Evolutionary conservation across 2,329 filamentous ascomycete genomes (phyloP).

Genomic region (Aspergillus sclerotialis): DNA sequence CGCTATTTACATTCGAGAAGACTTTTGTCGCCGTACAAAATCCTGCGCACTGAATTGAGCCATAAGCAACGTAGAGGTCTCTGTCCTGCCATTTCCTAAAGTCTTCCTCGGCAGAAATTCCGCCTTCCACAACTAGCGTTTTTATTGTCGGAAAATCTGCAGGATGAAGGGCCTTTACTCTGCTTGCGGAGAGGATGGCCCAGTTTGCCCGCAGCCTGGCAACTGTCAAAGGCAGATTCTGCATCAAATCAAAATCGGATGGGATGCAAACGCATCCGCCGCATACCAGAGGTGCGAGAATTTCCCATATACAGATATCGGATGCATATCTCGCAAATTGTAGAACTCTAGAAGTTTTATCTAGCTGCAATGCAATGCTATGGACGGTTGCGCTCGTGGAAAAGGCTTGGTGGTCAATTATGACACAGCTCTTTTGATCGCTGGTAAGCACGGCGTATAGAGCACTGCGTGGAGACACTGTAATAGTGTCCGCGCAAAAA

Average conservation of each 20-base stretch:
- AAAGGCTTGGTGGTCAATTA: slow-evolving; percentile 50
- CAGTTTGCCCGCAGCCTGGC: slow-evolving; percentile 41
- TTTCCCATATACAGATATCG: slow-evolving; percentile 32
- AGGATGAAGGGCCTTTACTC: slow-evolving; percentile 37
- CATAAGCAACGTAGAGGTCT: slow-evolving; percentile 29
- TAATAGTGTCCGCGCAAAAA: too few species aligned
- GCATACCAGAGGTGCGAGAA: slow-evolving; percentile 21
- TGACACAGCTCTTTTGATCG: slow-evolving; percentile 46
- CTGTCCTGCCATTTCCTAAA: slow-evolving; percentile 11
- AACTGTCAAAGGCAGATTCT: slow-evolving; percentile 39
- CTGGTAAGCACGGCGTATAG: slow-evolving; percentile 34
- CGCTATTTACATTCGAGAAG: slow-evolving; percentile 7
- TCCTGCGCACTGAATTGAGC: slow-evolving; percentile 20
- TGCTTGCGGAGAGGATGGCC: slow-evolving; percentile 49
- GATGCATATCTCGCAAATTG: slow-evolving; percentile 39
- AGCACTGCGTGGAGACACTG: too few species aligned
- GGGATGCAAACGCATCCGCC: slow-evolving; percentile 41
- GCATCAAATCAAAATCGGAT: slow-evolving; percentile 33
- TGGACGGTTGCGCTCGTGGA: slow-evolving; percentile 39
- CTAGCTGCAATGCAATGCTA: slow-evolving; percentile 34
- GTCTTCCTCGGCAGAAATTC: slow-evolving; percentile 9
- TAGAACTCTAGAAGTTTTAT: slow-evolving; percentile 25
- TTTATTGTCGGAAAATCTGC: slow-evolving; percentile 28
- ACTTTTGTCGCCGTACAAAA: slow-evolving; percentile 5
- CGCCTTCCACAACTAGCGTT: slow-evolving; percentile 21